These are phyloP conservation scores for Clonostachys solani DNA, from an alignment of 2,329 filamentous ascomycete genomes.

Conservation along the genomic window DNA sequence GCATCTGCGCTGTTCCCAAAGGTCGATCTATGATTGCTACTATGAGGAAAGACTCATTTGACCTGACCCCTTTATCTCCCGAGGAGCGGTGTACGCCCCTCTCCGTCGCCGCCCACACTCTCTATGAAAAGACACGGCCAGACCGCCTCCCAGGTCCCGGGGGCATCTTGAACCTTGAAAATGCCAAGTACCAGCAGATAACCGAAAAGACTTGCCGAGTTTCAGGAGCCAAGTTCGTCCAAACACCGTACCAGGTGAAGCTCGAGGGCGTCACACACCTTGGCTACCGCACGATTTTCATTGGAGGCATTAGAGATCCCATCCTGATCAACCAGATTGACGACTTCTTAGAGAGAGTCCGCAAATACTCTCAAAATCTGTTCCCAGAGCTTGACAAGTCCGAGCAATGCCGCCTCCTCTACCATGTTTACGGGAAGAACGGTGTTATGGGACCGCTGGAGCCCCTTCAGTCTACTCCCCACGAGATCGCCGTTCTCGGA, in stretches of 20 bases:
- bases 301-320: conserved; percentile 39
- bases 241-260: conserved; percentile 38
- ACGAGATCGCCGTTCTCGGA: conserved; percentile 39
- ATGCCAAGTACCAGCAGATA: conserved; percentile 33
- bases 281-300: conserved; percentile 38
- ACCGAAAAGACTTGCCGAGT: conserved; percentile 27
- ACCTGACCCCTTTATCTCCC: conserved; percentile 34
- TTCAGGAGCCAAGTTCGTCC: conserved; percentile 27
- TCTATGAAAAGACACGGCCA: conserved; percentile 49
- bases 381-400: conserved; percentile 12
- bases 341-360: conserved; percentile 21
- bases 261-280: conserved; percentile 37
- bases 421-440: conserved; percentile 37
- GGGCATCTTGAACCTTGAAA: conserved; percentile 34
- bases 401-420: conserved; percentile 29
- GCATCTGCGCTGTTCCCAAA: conserved; percentile 40
- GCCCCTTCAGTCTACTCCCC: conserved; percentile 12
- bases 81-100: conserved; percentile 35
- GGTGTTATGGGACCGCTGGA: conserved; percentile 24
- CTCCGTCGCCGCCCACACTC: conserved; percentile 44
- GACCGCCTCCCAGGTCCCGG: conserved; percentile 44
- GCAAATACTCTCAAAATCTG: conserved; percentile 10
- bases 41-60: conserved; percentile 36
- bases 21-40: conserved; percentile 31
- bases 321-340: conserved; percentile 37